Base-by-base conservation (phyloP, 495 filamentous ascomycete species). In the Penicillium ochrochloron region DNA sequence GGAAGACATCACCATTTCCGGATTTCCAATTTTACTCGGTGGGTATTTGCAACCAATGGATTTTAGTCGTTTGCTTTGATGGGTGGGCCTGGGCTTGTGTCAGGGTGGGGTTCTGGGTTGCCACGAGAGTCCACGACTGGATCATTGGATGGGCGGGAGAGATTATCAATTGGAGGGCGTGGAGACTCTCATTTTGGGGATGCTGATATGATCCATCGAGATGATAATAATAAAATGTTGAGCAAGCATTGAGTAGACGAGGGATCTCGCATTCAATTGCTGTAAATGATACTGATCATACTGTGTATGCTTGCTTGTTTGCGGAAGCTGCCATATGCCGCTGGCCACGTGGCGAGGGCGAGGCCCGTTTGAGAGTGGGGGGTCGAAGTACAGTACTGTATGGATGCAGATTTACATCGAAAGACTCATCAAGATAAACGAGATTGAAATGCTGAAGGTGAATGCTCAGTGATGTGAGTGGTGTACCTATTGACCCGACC, bases 301-400 rank as follows among this genome's bases (percentile, higher is more conserved):
- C n/a, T 33, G 8, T 6, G 31, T 33, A 33, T 33, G 31, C 31
- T 33, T 33, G 31, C 35, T 52, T 52, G 15, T 56, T 56, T 7
- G 31, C 29, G 53, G 48, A 56, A 39, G 46, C 21, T 53, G 46
- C 19, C 31, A 52, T 29, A 52, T 52, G 33, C 21, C 33, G 58
- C 8, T 10, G 7, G 6, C 21, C 41, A 35, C 42, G 42, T 60
- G 58, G 42, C 42, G 31, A 33, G 33, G 33, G 33, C 31, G 31
- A 33, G 31, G 31, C 27, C 31, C n/a, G 46, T 27, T 21, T 8
- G 42, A 44, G 42, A 44, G 42, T 21, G n/a, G 42, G 7, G 31
- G 8, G 31, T 33, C 0, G 31, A 33, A 33, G 31, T 33, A 33
- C 31, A 33, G 25, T 33, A 31, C 29, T 31, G 3, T 31, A 33